Percentiles rank a stretch among this genome's conserved stretches.
Conservation (phyloP, 768 basidiomycete species). For the Naganishia friedmannii region DNA sequence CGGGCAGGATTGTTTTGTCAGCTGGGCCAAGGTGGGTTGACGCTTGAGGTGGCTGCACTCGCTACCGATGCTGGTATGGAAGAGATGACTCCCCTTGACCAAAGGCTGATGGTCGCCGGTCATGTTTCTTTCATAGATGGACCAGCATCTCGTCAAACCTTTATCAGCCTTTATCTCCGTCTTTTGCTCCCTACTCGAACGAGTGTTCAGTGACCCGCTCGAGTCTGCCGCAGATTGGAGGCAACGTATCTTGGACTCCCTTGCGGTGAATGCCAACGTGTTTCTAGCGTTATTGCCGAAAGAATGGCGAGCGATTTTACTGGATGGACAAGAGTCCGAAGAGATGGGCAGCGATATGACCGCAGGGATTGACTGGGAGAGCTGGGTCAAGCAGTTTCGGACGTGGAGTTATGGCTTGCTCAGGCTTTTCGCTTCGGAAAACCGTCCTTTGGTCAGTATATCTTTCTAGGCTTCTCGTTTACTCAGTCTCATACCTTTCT, state of each 20-base stretch:
- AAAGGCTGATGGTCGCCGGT: too few species aligned
- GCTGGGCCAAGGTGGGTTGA: constrained; percentile 24
- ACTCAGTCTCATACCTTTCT: not conserved
- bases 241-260: constrained; percentile 34
- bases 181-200: constrained; percentile 41
- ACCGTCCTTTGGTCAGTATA: constrained; percentile 30
- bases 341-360: not conserved
- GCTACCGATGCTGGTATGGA: not conserved
- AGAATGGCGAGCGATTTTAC: constrained; percentile 34
- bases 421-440: constrained; percentile 37
- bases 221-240: constrained; percentile 39
- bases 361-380: constrained; percentile 25
- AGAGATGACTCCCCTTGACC: too few species aligned
- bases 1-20: constrained; percentile 29
- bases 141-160: constrained; percentile 66
- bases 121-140: constrained; percentile 42
- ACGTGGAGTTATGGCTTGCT: constrained; percentile 29
- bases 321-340: constrained; percentile 3
- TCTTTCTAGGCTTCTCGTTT: not conserved
- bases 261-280: constrained; percentile 36
- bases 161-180: constrained; percentile 53
- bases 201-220: constrained; percentile 43
- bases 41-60: not conserved
- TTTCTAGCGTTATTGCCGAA: constrained; percentile 37
- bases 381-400: constrained; percentile 26